Conservation (phyloP, 192 early-diverging fungal species). For the Coemansia sp. region DNA sequence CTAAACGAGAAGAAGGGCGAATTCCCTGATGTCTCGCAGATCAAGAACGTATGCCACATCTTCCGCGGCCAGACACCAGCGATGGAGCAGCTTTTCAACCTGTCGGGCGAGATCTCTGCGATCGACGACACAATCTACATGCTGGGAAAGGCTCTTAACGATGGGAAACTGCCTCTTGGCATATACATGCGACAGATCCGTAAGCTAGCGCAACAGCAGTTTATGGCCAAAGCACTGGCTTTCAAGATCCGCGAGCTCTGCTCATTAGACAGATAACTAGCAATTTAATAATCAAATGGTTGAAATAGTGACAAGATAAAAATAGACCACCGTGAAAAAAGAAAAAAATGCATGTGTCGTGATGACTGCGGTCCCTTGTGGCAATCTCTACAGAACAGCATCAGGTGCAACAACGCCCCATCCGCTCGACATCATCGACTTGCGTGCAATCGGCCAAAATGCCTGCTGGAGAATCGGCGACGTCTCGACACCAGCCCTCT, state of each 20-base stretch:
- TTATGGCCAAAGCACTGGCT: constrained; percentile 79
- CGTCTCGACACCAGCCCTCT: constrained; percentile 44
- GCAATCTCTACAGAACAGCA: constrained; percentile 25
- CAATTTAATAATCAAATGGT: neutral
- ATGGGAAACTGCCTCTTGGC: constrained; percentile 68
- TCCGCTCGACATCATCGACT: constrained; percentile 36
- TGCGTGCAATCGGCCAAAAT: constrained; percentile 51
- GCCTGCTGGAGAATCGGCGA: constrained; percentile 52
- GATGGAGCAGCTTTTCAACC: constrained; percentile 73
- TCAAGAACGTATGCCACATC: constrained; percentile 21
- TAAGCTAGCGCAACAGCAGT: constrained; percentile 82
- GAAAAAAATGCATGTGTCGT: neutral
- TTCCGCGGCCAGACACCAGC: constrained; percentile 43
- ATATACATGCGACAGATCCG: constrained; percentile 84
- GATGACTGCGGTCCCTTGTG: neutral
- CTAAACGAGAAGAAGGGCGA: constrained; percentile 42
- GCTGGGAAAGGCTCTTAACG: constrained; percentile 75
- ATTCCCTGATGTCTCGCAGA: constrained; percentile 34
- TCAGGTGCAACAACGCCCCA: constrained; percentile 48
- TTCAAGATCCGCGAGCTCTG: constrained; percentile 63
- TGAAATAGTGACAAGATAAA: neutral
- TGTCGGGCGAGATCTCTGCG: constrained; percentile 87
- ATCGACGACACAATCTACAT: constrained; percentile 87
- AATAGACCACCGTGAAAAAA: neutral
- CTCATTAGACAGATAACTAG: constrained; percentile 9